Evolutionary conservation across 1,139 yeast species (phyloP).

Genomic region (Yamadazyma diddensiae): DNA sequence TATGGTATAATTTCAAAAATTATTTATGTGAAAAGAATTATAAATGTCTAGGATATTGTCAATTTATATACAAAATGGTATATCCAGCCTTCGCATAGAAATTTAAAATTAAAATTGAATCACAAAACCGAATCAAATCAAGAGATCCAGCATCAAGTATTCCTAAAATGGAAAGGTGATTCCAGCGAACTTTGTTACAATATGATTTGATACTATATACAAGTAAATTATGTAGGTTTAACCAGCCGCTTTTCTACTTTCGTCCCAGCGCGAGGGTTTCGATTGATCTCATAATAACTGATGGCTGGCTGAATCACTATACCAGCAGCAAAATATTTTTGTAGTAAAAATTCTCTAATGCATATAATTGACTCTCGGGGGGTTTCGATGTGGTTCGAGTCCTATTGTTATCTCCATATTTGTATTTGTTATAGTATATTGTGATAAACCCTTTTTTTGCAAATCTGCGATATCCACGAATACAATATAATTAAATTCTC

Average conservation of each 20-base stretch:
- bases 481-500: no score
- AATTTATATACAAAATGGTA: neutral
- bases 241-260: neutral
- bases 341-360: no score
- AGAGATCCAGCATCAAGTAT: constrained; percentile 15
- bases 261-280: neutral
- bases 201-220: no score
- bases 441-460: no score
- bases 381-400: no score
- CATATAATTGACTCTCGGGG: no score
- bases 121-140: constrained; percentile 3
- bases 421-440: no score
- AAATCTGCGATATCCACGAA: no score
- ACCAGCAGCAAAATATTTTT: neutral
- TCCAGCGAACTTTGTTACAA: constrained; percentile 17
- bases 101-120: constrained; percentile 1
- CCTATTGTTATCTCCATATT: no score
- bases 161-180: constrained; percentile 12
- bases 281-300: constrained; percentile 1
- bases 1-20: neutral
- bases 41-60: neutral
- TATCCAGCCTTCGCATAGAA: constrained; percentile 2
- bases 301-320: constrained; percentile 5
- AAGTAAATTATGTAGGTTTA: neutral
- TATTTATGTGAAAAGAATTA: neutral